A percentile compares a stretch with the other conserved stretches of the same genome.
Evolutionary conservation across 257 asterid species (phyloP).

Genomic region (Sherardia arvensis): DNA sequence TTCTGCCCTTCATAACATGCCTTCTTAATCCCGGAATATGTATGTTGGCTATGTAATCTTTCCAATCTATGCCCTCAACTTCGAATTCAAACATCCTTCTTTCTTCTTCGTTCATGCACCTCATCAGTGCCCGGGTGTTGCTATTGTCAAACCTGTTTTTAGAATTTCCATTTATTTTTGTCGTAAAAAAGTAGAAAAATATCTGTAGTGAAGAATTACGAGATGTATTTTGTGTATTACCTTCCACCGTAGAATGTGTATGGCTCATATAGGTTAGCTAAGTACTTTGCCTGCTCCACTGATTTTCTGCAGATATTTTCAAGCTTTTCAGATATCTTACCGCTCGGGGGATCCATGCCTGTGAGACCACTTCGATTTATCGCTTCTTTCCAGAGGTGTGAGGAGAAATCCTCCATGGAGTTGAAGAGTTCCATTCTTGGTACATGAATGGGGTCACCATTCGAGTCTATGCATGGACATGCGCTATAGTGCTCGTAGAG

Average conservation of each 20-base stretch:
- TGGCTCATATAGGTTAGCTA: slow-evolving; percentile 76
- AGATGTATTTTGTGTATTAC: slow-evolving; percentile 21
- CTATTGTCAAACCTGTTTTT: slow-evolving; percentile 80
- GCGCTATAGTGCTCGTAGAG: slow-evolving; percentile 59
- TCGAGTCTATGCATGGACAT: slow-evolving; percentile 60
- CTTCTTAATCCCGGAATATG: slow-evolving; percentile 91
- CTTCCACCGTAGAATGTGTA: slow-evolving; percentile 92
- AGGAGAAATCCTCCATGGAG: slow-evolving; percentile 80
- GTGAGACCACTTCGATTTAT: slow-evolving; percentile 41
- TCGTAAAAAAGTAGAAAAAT: not conserved
- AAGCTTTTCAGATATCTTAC: slow-evolving; percentile 47
- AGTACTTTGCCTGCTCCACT: slow-evolving; percentile 73
- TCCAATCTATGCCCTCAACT: slow-evolving; percentile 84
- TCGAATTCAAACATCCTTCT: slow-evolving; percentile 63
- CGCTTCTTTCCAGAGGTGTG: slow-evolving; percentile 74
- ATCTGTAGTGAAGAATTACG: not conserved
- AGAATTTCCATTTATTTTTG: slow-evolving; percentile 1
- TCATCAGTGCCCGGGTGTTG: slow-evolving; percentile 66
- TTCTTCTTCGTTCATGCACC: slow-evolving; percentile 68
- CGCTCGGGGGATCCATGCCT: slow-evolving; percentile 40
- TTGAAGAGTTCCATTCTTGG: slow-evolving; percentile 68
- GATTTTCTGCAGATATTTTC: slow-evolving; percentile 63
- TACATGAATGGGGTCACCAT: slow-evolving; percentile 60
- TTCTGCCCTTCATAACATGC: slow-evolving; percentile 93
- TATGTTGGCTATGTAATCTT: slow-evolving; percentile 68